Base-by-base conservation (phyloP, 768 basidiomycete genomes). In the Chiua virens region DNA sequence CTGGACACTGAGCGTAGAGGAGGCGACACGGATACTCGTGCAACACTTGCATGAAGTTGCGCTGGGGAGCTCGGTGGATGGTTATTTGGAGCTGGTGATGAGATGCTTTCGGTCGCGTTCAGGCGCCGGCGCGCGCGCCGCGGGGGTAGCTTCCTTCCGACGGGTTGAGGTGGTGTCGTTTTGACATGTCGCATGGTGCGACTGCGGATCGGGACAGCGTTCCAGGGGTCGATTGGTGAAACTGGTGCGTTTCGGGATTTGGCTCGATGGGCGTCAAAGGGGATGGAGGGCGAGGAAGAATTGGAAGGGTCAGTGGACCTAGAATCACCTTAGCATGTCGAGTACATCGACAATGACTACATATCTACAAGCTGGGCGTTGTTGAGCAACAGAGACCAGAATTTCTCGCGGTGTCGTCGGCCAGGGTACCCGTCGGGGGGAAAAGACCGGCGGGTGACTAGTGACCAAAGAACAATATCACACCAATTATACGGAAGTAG, bases 61-160 rank as follows among this genome's bases (percentile, higher is more conserved):
- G 37, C 20, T 63, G 52, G 57, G 45, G 32, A 62, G 48, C 54
- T 57, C 58, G 25, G 43, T 42, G 27, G 53, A 52, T 30, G 37
- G 22, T 1, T 47, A 40, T 45, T 25, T 64, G 28, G 45, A 53
- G 5, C 18, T 32, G 40, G 46, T 62, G 27, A n/a, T 47, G 40
- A 27, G 30, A 7, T 56, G 54, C 54, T 37, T 47, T 32, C 47
- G 45, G n/a, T 60, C 54, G 11, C 57, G 52, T 8, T 23, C 21
- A 15, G 55, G 45, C 5, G 15, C 42, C 14, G n/a, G n/a, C 22
- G 57, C 49, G 4, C 41, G 38, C 18, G 40, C 49, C 35, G 42
- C 47, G 2, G 45, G 38, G 13, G 43, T 45, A 15, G 43, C 50
- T 17, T 5, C 52, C 7, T 53, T 63, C 36, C 50, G 30, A 44